These are phyloP conservation scores for Zygosaccharomyces rouxii DNA, from an alignment of 805 yeast genomes.

Conservation along the genomic window DNA sequence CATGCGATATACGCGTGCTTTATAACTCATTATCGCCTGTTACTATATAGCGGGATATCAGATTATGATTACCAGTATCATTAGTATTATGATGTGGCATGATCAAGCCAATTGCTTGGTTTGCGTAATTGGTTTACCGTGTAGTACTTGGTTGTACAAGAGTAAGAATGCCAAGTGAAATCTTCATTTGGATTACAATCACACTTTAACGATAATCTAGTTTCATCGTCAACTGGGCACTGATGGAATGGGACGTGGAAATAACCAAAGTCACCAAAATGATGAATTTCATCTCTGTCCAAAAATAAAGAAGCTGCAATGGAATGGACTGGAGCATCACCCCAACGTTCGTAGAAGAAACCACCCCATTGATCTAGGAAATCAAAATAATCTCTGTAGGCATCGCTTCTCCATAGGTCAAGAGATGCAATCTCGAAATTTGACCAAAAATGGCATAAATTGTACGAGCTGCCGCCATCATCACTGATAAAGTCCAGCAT, in stretches of 20 bases:
- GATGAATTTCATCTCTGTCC: conserved; percentile 57
- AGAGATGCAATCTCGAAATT: conserved; percentile 73
- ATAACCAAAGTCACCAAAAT: conserved; percentile 83
- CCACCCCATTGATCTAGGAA: conserved; percentile 67
- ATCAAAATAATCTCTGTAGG: conserved; percentile 57
- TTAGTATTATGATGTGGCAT: conserved; percentile 15
- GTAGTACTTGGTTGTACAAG: conserved; percentile 65
- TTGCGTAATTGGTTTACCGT: conserved; percentile 50
- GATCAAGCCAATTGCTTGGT: conserved; percentile 69
- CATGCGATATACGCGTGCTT: no score
- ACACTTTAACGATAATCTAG: conserved; percentile 63
- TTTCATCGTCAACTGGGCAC: conserved; percentile 65
- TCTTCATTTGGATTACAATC: conserved; percentile 65
- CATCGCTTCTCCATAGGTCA: conserved; percentile 57
- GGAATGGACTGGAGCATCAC: conserved; percentile 89
- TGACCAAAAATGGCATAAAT: conserved; percentile 74
- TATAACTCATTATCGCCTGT: no score
- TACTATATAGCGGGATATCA: no score
- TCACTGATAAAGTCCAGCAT: conserved; percentile 66
- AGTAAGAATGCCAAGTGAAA: conserved; percentile 71
- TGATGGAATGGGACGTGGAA: conserved; percentile 76
- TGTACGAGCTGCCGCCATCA: conserved; percentile 66
- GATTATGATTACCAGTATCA: no score
- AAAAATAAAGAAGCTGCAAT: conserved; percentile 63
- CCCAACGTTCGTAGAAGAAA: conserved; percentile 86